Evolutionary conservation across 441 rosid genomes (phyloP).

Genomic region (Gossypium davidsonii): DNA sequence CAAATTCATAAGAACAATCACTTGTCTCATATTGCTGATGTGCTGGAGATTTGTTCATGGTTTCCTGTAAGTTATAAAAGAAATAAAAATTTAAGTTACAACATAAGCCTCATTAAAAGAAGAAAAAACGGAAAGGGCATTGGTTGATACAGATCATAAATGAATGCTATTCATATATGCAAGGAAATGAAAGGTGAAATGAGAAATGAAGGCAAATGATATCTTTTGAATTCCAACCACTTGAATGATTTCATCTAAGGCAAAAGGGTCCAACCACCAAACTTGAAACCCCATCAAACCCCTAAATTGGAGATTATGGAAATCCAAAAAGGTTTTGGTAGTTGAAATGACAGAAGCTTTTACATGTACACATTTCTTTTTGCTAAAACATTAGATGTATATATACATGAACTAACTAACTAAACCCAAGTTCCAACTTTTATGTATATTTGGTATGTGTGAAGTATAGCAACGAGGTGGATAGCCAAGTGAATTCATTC

Average conservation of each 20-base stretch:
- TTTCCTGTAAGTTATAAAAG: constrained; percentile 16
- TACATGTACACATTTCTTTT: neutral
- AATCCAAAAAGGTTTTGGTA: constrained; percentile 15
- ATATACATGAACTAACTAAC: neutral
- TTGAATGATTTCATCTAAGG: constrained; percentile 10
- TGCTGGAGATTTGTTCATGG: constrained; percentile 29
- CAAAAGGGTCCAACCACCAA: constrained; percentile 21
- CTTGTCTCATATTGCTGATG: constrained; percentile 25
- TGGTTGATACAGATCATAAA: neutral
- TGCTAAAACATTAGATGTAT: too few relatives aligned
- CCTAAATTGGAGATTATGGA: neutral
- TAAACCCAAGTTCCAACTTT: neutral
- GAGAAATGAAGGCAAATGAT: neutral
- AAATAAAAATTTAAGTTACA: neutral
- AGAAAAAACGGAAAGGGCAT: neutral
- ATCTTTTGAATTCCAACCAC: constrained; percentile 6
- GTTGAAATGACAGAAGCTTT: constrained; percentile 21
- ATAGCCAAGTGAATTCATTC: neutral
- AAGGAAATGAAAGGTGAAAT: neutral
- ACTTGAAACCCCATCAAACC: constrained; percentile 7
- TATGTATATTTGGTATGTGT: neutral
- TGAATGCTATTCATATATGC: neutral
- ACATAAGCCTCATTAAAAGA: neutral
- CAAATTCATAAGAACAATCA: constrained; percentile 36
- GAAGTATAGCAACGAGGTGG: neutral